Evolutionary conservation across 2,329 filamentous ascomycete species (phyloP).

Genomic region (Penicillium sp.): DNA sequence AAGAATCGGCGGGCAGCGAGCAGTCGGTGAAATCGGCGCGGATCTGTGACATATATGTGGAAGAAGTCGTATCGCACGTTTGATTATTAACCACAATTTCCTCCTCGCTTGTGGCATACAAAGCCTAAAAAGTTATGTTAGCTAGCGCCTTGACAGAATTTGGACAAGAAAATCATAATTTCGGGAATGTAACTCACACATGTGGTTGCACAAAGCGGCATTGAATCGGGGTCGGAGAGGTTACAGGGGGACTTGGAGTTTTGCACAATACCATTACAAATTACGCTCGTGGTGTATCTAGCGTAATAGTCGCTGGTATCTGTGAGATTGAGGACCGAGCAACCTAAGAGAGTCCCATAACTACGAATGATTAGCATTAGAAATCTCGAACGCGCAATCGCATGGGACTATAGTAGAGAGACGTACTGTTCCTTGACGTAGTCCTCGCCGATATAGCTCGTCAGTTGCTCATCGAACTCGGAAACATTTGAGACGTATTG

Average conservation of each 20-base stretch:
- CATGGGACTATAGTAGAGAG: not conserved
- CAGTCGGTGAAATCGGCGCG: constrained; percentile 91
- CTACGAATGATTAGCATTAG: constrained; percentile 49
- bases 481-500: constrained; percentile 69
- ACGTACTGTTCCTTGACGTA: constrained; percentile 77
- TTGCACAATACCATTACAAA: constrained; percentile 93
- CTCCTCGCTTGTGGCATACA: constrained; percentile 84
- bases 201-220: constrained; percentile 81
- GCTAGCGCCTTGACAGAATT: constrained; percentile 12
- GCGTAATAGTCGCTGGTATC: constrained; percentile 83
- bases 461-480: constrained; percentile 74
- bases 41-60: constrained; percentile 69
- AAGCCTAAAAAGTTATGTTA: constrained; percentile 51
- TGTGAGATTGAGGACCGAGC: constrained; percentile 68
- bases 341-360: constrained; percentile 78
- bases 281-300: constrained; percentile 82
- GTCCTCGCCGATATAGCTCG: constrained; percentile 65
- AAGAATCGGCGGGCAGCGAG: constrained; percentile 72
- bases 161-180: not conserved
- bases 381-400: not conserved
- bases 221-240: constrained; percentile 60
- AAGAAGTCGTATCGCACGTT: constrained; percentile 65
- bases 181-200: constrained; percentile 58
- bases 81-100: constrained; percentile 70
- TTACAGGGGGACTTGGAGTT: constrained; percentile 71